Evolutionary conservation across 805 yeast species (phyloP).

Genomic region (Sugiyamaella marilandica): DNA sequence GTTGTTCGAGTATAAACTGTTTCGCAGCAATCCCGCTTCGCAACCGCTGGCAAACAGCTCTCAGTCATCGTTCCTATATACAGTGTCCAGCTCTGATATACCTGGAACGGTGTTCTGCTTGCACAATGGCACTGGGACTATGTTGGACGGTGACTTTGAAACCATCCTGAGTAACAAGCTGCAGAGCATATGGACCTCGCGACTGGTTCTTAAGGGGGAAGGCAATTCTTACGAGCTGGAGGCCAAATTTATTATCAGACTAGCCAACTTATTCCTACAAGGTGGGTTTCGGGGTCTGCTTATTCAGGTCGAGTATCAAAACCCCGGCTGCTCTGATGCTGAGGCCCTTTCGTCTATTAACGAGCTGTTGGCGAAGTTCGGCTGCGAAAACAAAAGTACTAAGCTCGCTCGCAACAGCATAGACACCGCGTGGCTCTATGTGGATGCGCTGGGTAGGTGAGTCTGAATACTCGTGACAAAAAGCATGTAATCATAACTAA

Average conservation of each 20-base stretch:
- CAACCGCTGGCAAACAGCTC: conserved; percentile 20
- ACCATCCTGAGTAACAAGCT: conserved; percentile 50
- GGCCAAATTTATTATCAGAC: conserved; percentile 51
- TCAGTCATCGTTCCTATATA: conserved; percentile 23
- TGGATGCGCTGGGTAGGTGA: conserved; percentile 18
- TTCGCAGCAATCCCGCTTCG: conserved; percentile 54
- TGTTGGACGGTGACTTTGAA: conserved; percentile 55
- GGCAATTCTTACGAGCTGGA: conserved; percentile 59
- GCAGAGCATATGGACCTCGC: conserved; percentile 62
- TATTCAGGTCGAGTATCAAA: conserved; percentile 48
- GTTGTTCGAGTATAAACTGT: conserved; percentile 64
- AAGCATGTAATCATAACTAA: neutral
- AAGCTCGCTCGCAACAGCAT: conserved; percentile 7
- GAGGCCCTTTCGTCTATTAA: conserved; percentile 18
- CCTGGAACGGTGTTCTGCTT: conserved; percentile 30
- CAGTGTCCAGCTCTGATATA: conserved; percentile 29
- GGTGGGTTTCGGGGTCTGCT: conserved; percentile 70
- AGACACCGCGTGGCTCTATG: conserved; percentile 20
- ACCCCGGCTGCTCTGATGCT: conserved; percentile 21
- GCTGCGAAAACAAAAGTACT: conserved; percentile 13
- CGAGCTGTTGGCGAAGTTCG: conserved; percentile 12
- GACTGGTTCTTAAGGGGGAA: conserved; percentile 70
- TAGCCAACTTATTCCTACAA: conserved; percentile 68
- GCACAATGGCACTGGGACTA: conserved; percentile 33
- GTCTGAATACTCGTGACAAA: too few relatives aligned